Evolutionary conservation across 1,139 yeast genomes (phyloP), one percentile per base, ranked within the genome.

Genomic region (Protomyces inundatus): DNA sequence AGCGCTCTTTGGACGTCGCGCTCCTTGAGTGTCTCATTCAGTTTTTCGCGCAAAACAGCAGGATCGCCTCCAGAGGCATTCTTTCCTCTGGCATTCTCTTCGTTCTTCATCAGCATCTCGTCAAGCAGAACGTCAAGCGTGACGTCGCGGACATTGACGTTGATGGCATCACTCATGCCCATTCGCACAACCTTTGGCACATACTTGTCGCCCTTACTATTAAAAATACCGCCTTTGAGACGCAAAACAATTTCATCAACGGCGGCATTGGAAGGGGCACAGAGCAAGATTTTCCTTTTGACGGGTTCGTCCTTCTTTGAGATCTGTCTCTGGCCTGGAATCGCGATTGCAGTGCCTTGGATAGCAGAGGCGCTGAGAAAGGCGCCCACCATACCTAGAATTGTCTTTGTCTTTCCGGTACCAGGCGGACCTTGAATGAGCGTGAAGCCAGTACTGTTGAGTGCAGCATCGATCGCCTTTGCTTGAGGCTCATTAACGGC

Each of bases 231-330:
- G 39, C 79, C 80, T 69, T 88, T 84, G 66, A 95, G 77, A 73
- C 99, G 86, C 32, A 91, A 71, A n/a, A 91, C 95, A 69, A 95
- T 80, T 72, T 95, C 98, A 77, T 95, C 99, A 6, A 95, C 97
- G 7, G 99, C 99, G 0, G 99, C 99, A 77, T 95, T 95, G 74
- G 97, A 90, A 2, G 99, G 99, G 0, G 98, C 98, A 81, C 98
- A 95, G 37, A 95, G 85, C 62, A 95, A 77, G 3, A 95, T 83
- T 62, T 78, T 79, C 45, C 81, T 82, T 62, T 73, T 74, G 61
- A 69, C 65, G 50, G 68, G 67, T 55, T 72, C 72, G 68, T 73
- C 6, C 37, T 73, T 64, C 30, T 55, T 61, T 45, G 65, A 51
- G 54, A 63, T 58, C 45, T 62, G 67, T 4, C 65, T 66, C 36